Conservation (phyloP, 768 basidiomycete genomes). For the Termitomyces sp. region DNA sequence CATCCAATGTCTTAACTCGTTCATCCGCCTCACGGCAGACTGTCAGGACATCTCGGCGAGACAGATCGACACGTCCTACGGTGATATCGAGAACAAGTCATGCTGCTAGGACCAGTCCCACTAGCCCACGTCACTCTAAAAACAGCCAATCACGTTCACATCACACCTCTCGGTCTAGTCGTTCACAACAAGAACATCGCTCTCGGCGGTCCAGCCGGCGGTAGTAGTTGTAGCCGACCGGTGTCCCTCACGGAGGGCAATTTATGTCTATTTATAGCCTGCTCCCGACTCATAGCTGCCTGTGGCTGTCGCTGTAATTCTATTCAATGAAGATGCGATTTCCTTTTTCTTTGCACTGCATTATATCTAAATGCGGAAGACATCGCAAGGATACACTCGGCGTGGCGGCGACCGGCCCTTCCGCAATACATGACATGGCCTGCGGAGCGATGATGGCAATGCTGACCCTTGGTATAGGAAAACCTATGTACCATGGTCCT, state of each 20-base stretch:
- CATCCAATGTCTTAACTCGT: slow-evolving; percentile 7
- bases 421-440: too few species aligned
- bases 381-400: too few species aligned
- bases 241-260: neutral
- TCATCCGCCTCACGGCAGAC: slow-evolving; percentile 11
- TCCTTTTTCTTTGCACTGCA: neutral
- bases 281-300: neutral
- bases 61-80: slow-evolving; percentile 2
- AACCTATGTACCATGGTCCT: too few species aligned
- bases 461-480: too few species aligned
- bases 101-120: neutral
- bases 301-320: neutral
- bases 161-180: neutral
- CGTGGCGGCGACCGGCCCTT: too few species aligned
- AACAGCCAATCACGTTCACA: neutral
- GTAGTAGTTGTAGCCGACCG: neutral
- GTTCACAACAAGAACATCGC: slow-evolving; percentile 1
- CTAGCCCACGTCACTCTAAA: neutral
- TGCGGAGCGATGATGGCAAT: too few species aligned
- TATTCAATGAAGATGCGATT: neutral
- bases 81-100: slow-evolving; percentile 5
- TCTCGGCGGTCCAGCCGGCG: slow-evolving; percentile 9
- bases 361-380: neutral
- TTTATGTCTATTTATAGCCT: slow-evolving; percentile 1
- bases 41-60: slow-evolving; percentile 1